A percentile compares a stretch with the other conserved stretches of the same genome.
phyloP scores from a whole-genome alignment of 108 stramenopile species.

The Pseudonitzschia multistriata region DNA sequence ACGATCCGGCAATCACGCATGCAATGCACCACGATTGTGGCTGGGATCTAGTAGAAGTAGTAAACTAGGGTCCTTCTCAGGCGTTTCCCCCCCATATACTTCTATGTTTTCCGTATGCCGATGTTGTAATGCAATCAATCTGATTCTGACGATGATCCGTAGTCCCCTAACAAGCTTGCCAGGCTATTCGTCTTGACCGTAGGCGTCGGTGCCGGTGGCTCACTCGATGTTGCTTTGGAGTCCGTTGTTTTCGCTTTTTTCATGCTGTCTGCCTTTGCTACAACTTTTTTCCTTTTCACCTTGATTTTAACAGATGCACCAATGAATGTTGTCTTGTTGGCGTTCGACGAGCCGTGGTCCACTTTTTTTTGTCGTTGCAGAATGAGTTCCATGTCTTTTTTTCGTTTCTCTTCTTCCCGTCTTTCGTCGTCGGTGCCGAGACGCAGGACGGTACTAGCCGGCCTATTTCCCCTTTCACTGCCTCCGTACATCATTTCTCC shows the following conservation, averaged over 20 bases:
- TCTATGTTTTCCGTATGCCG: too few species aligned
- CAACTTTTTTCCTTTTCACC: constrained; percentile 44
- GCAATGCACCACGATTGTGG: too few species aligned
- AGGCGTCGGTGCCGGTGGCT: not conserved
- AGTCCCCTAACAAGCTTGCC: constrained; percentile 59
- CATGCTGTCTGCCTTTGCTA: constrained; percentile 2
- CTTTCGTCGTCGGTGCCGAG: constrained; percentile 67
- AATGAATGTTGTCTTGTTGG: constrained; percentile 17
- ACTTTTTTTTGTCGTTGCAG: constrained; percentile 35
- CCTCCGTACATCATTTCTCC: not conserved
- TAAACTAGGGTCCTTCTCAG: too few species aligned
- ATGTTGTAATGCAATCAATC: too few species aligned
- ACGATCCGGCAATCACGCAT: too few species aligned
- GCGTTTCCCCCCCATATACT: too few species aligned
- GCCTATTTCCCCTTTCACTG: not conserved
- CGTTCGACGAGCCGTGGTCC: constrained; percentile 11
- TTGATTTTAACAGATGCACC: constrained; percentile 40
- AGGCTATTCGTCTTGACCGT: constrained; percentile 31
- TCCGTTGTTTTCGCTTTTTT: not conserved
- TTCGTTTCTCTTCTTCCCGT: constrained; percentile 51
- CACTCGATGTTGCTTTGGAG: not conserved
- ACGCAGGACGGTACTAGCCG: constrained; percentile 27
- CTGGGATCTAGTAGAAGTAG: too few species aligned
- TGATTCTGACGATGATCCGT: constrained; percentile 51
- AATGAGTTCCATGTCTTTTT: constrained; percentile 42